Evolutionary conservation across 208 protist genomes (phyloP).

Genomic region (Acanthamoeba royreba): DNA sequence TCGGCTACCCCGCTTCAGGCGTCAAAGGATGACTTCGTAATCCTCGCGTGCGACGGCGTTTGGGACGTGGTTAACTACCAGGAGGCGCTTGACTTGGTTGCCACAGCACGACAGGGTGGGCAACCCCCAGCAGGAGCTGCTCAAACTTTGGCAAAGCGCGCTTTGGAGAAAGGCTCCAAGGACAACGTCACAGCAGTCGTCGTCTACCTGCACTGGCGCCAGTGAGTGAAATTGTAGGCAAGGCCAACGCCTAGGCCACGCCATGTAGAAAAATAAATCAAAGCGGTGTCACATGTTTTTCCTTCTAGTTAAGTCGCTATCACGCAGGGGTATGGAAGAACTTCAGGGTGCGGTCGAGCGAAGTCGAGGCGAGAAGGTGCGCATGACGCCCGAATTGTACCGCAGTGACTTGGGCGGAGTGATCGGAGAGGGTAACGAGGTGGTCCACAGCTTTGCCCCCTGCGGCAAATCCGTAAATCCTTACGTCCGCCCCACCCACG

Average conservation of each 20-base stretch:
- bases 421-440: conserved; percentile 8
- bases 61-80: conserved; percentile 61
- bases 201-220: background rate
- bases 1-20: background rate
- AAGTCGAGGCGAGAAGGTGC: background rate
- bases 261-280: too few species aligned
- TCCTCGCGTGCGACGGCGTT: conserved; percentile 63
- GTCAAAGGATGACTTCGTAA: conserved; percentile 45
- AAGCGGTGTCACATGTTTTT: too few species aligned
- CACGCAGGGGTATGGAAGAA: conserved; percentile 11
- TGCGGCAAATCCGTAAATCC: background rate
- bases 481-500: conserved; percentile 56
- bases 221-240: too few species aligned
- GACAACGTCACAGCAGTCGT: background rate
- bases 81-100: conserved; percentile 4
- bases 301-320: too few species aligned
- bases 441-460: background rate
- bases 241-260: too few species aligned
- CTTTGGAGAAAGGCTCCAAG: background rate
- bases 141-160: background rate
- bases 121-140: background rate
- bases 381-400: conserved; percentile 13
- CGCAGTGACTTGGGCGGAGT: background rate
- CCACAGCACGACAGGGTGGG: background rate
- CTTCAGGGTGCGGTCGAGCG: conserved; percentile 49